Percentiles rank a stretch among this genome's conserved stretches.
These are phyloP conservation scores for Phialophora expanda DNA, from an alignment of 2,329 filamentous ascomycete species.

Conservation along the genomic window DNA sequence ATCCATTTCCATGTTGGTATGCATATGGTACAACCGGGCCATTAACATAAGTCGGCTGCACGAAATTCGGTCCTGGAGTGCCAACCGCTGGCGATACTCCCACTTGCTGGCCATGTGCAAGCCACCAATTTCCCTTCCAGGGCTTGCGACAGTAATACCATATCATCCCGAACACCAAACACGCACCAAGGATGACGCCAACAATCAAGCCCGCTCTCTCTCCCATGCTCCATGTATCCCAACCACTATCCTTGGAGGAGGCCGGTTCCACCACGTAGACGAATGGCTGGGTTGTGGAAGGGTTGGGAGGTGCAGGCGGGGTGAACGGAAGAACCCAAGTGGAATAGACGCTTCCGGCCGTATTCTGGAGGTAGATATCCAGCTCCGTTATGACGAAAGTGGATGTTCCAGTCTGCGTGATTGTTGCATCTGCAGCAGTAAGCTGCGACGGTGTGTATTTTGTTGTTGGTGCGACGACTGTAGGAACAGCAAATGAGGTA, in stretches of 20 bases:
- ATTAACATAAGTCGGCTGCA: slow-evolving; percentile 27
- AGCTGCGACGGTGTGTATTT: slow-evolving; percentile 24
- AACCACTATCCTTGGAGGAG: slow-evolving; percentile 25
- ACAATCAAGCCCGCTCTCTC: slow-evolving; percentile 42
- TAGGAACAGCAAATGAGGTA: slow-evolving; percentile 9
- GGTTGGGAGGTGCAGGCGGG: neutral
- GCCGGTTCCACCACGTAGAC: slow-evolving; percentile 29
- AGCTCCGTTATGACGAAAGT: slow-evolving; percentile 35
- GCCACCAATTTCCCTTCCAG: slow-evolving; percentile 34
- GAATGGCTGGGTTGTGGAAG: slow-evolving; percentile 10
- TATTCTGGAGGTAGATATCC: slow-evolving; percentile 34
- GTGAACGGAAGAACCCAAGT: slow-evolving; percentile 30
- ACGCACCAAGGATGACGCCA: slow-evolving; percentile 38
- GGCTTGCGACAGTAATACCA: slow-evolving; percentile 29
- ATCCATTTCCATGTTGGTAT: slow-evolving; percentile 17
- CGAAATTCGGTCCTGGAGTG: slow-evolving; percentile 3
- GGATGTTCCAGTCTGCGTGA: slow-evolving; percentile 20
- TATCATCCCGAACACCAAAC: slow-evolving; percentile 38
- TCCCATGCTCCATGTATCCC: slow-evolving; percentile 41
- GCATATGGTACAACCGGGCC: slow-evolving; percentile 26
- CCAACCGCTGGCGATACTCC: neutral
- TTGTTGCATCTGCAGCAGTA: slow-evolving; percentile 5
- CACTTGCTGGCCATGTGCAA: slow-evolving; percentile 31
- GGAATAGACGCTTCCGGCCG: slow-evolving; percentile 29
- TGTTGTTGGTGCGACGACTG: slow-evolving; percentile 17